Conservation (phyloP, 139 green algal species). For the Chlorella sp. region DNA sequence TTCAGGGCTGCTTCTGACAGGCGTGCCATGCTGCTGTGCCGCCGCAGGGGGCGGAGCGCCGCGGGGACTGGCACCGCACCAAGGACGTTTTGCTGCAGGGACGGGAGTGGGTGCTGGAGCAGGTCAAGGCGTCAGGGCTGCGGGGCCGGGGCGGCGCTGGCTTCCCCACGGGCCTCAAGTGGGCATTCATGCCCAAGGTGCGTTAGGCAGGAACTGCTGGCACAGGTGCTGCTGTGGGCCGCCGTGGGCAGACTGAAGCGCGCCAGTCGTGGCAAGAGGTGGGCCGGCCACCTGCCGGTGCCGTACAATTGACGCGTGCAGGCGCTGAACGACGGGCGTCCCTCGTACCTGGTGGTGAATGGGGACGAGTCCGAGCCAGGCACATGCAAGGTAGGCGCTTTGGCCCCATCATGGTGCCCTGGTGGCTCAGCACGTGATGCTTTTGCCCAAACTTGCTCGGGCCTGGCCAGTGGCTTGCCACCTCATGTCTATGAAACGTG, state of each 20-base stretch:
- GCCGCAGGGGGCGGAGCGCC: constrained; percentile 44
- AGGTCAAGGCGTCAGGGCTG: constrained; percentile 96
- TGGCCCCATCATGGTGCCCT: no score
- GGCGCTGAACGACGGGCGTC: constrained; percentile 86
- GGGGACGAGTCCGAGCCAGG: constrained; percentile 95
- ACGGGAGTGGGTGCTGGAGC: constrained; percentile 94
- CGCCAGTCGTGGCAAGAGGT: no score
- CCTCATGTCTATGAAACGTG: no score
- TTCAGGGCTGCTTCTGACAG: no score
- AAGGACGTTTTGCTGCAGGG: constrained; percentile 86
- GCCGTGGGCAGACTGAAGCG: no score
- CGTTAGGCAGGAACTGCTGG: no score
- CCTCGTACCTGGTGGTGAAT: constrained; percentile 95
- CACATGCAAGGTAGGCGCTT: constrained; percentile 94
- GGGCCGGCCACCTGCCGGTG: no score
- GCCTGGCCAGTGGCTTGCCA: no score
- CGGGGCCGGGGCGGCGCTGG: constrained; percentile 91
- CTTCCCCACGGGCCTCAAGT: constrained; percentile 96
- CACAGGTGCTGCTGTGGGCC: no score
- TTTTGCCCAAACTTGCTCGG: no score
- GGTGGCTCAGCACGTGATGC: no score
- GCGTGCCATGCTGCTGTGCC: not conserved
- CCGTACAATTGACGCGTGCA: no score
- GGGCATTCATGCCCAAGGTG: constrained; percentile 97
- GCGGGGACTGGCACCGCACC: constrained; percentile 78